Conservation (phyloP, 768 basidiomycete genomes). For the Pleurotus eryngii region DNA sequence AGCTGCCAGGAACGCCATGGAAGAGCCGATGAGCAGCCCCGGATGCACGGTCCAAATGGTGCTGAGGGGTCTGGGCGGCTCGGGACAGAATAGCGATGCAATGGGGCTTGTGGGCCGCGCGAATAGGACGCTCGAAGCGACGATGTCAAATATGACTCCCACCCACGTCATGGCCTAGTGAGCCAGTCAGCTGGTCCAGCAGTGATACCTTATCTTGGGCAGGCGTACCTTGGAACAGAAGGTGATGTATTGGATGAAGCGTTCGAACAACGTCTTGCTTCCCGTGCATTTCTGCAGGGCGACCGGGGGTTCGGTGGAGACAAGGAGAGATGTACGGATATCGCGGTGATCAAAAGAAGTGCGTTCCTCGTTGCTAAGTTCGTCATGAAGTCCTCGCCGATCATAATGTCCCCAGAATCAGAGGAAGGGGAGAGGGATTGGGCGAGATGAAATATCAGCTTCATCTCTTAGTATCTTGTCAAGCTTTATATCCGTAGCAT, state of each 20-base stretch:
- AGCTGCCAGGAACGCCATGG: slow-evolving; percentile 5
- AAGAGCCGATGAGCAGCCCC: not conserved
- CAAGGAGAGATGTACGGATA: slow-evolving; percentile 6
- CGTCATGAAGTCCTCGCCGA: not conserved
- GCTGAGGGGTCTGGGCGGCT: not conserved
- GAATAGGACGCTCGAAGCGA: slow-evolving; percentile 4
- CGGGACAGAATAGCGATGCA: not conserved
- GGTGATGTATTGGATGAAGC: slow-evolving; percentile 5
- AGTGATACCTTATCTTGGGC: not conserved
- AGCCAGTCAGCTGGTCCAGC: not conserved
- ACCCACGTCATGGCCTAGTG: slow-evolving; percentile 5
- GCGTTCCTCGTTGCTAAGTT: not conserved
- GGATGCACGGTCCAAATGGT: not conserved
- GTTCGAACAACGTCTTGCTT: slow-evolving; percentile 6
- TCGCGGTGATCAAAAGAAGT: slow-evolving; percentile 1
- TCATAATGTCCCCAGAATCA: not conserved
- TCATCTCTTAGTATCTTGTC: not conserved
- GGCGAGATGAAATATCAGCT: not conserved
- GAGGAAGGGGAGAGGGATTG: not conserved
- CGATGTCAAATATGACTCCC: slow-evolving; percentile 1
- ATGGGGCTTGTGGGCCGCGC: not conserved
- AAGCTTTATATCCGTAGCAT: not conserved
- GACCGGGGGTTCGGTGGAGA: slow-evolving; percentile 7
- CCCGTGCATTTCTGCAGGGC: not conserved
- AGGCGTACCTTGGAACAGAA: slow-evolving; percentile 6